Evolutionary conservation across 1,284 basidiomycete genomes (phyloP), one percentile per base, ranked within the genome.

Genomic region (Entoloma clypeatum): DNA sequence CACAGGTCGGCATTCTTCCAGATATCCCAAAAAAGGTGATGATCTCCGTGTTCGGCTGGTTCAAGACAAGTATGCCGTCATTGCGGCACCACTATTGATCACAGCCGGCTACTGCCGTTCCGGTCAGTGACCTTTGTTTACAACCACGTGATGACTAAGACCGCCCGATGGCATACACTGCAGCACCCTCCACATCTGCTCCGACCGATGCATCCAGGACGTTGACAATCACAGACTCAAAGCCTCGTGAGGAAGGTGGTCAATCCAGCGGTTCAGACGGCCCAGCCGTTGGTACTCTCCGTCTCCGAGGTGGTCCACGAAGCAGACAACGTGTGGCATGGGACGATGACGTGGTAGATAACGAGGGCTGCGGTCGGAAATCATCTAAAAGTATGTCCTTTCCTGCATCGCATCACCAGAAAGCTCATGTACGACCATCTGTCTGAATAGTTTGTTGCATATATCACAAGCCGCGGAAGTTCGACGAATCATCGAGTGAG

Each of bases 341-440:
- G 90, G 71, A 67, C 16, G 81, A 86, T n/a, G 81, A 79, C 44
- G 85, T 88, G 2, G 72, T 92, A 1, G 89, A 92, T 57, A 92
- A 92, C 51, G 89, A 92, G 55, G 79, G 79, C 0, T 72, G 78
- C 43, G 84, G 83, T 9, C 78, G 74, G 65, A 92, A 92, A 62
- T 86, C 84, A 48, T 85, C 84, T 14, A 92, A 92, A 65, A 89
- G 90, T 91, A 49, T 49, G 83, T 72, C n/a, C 13, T 19, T 19
- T 30, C 13, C n/a, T 16, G n/a, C 14, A 36, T 37, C 9, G 21
- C 22, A 6, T 36, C 16, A 16, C 11, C 25, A 3, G 5, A n/a
- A 5, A 9, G 2, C 2, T 6, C 4, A 11, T 26, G 13, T 3
- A 36, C 34, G 13, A 17, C 37, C 10, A 34, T 4, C n/a, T 18